A percentile compares a stretch with the other conserved stretches of the same genome.
Conservation (phyloP, 108 stramenopile species). For the Mayamaea pseudoterrestris region DNA sequence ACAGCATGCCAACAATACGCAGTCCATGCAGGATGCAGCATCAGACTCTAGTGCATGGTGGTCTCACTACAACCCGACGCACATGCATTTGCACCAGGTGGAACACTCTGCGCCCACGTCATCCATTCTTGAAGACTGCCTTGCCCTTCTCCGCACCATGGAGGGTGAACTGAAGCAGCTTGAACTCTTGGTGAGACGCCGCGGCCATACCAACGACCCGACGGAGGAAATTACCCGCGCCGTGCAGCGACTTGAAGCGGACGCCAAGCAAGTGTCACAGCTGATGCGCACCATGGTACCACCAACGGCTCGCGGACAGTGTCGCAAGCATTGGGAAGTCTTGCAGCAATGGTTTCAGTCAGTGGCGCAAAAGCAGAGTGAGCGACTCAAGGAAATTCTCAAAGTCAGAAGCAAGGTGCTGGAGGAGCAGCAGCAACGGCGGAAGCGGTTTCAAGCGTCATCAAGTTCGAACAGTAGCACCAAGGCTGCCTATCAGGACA, state of each 20-base stretch:
- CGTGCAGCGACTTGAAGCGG: conserved; percentile 45
- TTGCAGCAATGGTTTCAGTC: conserved; percentile 49
- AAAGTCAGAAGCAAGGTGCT: conserved; percentile 54
- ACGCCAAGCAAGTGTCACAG: conserved; percentile 45
- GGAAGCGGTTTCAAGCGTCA: conserved; percentile 32
- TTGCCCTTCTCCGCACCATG: conserved; percentile 38
- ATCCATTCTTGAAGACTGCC: conserved; percentile 40
- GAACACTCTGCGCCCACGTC: not conserved
- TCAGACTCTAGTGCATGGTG: not conserved
- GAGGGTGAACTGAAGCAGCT: conserved; percentile 42
- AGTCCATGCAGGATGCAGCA: not conserved
- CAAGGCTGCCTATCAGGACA: not conserved
- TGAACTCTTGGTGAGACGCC: conserved; percentile 46
- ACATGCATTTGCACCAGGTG: not conserved
- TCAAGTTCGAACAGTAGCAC: conserved; percentile 3
- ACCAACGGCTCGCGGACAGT: conserved; percentile 24
- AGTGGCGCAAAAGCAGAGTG: conserved; percentile 35
- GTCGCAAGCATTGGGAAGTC: conserved; percentile 48
- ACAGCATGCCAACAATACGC: too few species aligned
- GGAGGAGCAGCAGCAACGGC: conserved; percentile 62
- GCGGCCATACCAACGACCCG: conserved; percentile 80
- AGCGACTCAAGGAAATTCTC: conserved; percentile 40
- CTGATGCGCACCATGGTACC: conserved; percentile 16
- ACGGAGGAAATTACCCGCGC: conserved; percentile 47
- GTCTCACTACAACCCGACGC: not conserved